Evolutionary conservation across 768 basidiomycete genomes (phyloP).

Genomic region (Mycena polygramma): DNA sequence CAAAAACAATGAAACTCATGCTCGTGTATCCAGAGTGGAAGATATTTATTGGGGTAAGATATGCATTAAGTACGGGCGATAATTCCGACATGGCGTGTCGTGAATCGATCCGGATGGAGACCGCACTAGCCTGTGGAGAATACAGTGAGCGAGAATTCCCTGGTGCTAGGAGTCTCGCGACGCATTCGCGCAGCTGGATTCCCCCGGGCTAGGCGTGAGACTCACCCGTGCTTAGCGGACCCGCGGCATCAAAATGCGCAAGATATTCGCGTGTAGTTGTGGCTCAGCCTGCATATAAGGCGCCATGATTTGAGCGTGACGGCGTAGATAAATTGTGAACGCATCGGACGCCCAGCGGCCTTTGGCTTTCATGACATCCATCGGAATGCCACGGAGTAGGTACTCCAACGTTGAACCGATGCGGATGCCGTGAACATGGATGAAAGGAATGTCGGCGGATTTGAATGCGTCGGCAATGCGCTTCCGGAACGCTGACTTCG

Average conservation of each 20-base stretch:
- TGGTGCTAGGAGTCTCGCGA: slow-evolving; percentile 14
- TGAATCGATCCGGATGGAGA: slow-evolving; percentile 10
- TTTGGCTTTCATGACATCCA: slow-evolving; percentile 43
- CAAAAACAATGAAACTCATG: no score
- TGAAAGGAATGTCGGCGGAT: neutral
- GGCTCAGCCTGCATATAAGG: slow-evolving; percentile 38
- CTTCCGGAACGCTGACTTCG: slow-evolving; percentile 11
- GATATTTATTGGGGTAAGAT: no score
- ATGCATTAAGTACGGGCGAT: slow-evolving; percentile 6
- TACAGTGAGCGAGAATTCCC: slow-evolving; percentile 23
- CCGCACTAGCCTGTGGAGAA: slow-evolving; percentile 20
- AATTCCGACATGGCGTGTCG: slow-evolving; percentile 1
- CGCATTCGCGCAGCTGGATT: slow-evolving; percentile 25
- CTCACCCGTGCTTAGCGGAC: slow-evolving; percentile 14
- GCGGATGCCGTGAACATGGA: slow-evolving; percentile 39
- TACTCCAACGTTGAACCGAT: slow-evolving; percentile 41
- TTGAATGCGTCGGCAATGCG: neutral
- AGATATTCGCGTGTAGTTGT: slow-evolving; percentile 1
- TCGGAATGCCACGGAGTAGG: slow-evolving; percentile 33
- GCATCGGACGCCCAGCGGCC: slow-evolving; percentile 44
- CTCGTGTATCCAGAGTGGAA: no score
- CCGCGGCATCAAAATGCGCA: slow-evolving; percentile 21
- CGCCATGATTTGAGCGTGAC: slow-evolving; percentile 41
- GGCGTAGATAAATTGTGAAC: slow-evolving; percentile 36
- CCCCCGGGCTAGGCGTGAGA: slow-evolving; percentile 20